phyloP scores from a whole-genome alignment of 2,329 filamentous ascomycete species.

The Arthrobotrys conoides region DNA sequence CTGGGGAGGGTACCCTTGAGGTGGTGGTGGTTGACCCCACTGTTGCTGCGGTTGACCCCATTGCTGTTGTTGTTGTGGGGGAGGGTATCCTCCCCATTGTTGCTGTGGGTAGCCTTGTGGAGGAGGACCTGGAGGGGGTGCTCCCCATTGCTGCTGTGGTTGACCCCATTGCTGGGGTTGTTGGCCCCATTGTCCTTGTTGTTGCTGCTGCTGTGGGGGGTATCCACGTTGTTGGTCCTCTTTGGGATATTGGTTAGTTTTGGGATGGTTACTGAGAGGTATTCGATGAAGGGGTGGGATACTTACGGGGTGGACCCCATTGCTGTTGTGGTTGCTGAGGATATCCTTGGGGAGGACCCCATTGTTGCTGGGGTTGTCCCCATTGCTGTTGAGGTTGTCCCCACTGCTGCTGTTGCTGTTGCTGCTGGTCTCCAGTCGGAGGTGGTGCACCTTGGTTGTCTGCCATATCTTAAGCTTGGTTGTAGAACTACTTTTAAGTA shows the following conservation, averaged over 20 bases:
- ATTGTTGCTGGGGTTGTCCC: constrained; percentile 36
- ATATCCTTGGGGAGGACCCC: constrained; percentile 13
- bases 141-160: constrained; percentile 38
- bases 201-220: constrained; percentile 52
- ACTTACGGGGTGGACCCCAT: constrained; percentile 20
- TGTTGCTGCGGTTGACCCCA: constrained; percentile 61
- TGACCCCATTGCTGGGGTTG: constrained; percentile 33
- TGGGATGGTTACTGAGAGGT: too few relatives aligned
- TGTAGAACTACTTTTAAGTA: too few relatives aligned
- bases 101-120: constrained; percentile 3
- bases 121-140: constrained; percentile 28
- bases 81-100: constrained; percentile 18
- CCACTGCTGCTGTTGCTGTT: constrained; percentile 35
- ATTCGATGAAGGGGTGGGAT: too few relatives aligned
- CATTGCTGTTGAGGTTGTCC: constrained; percentile 38
- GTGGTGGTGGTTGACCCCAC: constrained; percentile 46
- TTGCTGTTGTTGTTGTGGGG: constrained; percentile 62
- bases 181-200: constrained; percentile 59
- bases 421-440: constrained; percentile 8
- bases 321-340: constrained; percentile 52
- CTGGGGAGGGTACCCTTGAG: constrained; percentile 21
- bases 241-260: background rate
- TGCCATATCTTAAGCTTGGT: background rate
- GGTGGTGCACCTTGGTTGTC: constrained; percentile 30
- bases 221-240: constrained; percentile 35